These are phyloP conservation scores for Phytophthora tentaculata DNA, from an alignment of 352 stramenopile species.

Conservation along the genomic window DNA sequence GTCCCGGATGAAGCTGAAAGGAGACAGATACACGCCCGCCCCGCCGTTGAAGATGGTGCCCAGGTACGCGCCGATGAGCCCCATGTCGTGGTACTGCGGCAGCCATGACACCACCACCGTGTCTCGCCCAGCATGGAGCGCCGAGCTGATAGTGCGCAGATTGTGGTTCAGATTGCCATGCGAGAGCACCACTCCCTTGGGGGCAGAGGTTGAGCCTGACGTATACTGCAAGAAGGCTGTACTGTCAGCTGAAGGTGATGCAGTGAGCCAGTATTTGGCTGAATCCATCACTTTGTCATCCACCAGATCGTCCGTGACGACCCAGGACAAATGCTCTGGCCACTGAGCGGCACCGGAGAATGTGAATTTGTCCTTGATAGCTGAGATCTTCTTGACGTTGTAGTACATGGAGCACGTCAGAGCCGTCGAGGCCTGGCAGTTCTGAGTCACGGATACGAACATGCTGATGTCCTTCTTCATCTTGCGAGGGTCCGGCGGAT, in stretches of 20 bases:
- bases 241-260: slow-evolving; percentile 49
- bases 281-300: slow-evolving; percentile 51
- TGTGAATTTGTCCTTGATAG: slow-evolving; percentile 84
- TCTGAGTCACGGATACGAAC: slow-evolving; percentile 95
- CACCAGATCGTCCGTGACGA: slow-evolving; percentile 83
- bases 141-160: slow-evolving; percentile 94
- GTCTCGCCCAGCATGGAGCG: slow-evolving; percentile 87
- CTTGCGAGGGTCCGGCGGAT: slow-evolving; percentile 91
- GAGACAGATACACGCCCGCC: slow-evolving; percentile 97
- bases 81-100: slow-evolving; percentile 99
- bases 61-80: slow-evolving; percentile 96
- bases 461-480: slow-evolving; percentile 96
- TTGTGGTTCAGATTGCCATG: slow-evolving; percentile 98
- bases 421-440: slow-evolving; percentile 90
- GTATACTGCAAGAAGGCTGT: slow-evolving; percentile 99
- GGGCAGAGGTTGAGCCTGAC: slow-evolving; percentile 96
- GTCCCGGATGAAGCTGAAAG: slow-evolving; percentile 97
- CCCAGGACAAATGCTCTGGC: slow-evolving; percentile 91
- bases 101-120: slow-evolving; percentile 98
- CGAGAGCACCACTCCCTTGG: slow-evolving; percentile 98
- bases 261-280: slow-evolving; percentile 49
- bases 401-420: slow-evolving; percentile 96
- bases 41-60: slow-evolving; percentile 88
- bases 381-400: slow-evolving; percentile 93
- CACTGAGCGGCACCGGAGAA: slow-evolving; percentile 68